These are phyloP conservation scores for Macrocystidia cucumis DNA, from an alignment of 1,284 basidiomycete species.

Conservation along the genomic window DNA sequence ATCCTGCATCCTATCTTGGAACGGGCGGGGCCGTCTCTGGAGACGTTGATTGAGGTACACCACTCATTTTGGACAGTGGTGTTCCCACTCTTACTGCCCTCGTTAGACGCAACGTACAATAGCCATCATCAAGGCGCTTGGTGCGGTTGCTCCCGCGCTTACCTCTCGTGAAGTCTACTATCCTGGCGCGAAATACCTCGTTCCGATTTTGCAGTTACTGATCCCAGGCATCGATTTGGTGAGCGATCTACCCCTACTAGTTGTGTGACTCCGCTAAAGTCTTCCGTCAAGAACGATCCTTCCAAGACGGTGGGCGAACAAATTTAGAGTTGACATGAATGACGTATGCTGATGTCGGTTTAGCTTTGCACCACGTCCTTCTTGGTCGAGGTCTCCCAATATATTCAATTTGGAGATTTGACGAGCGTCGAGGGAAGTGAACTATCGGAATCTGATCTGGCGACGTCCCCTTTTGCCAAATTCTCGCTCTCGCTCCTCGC, in stretches of 20 bases:
- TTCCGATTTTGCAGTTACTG: constrained; percentile 80
- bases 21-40: constrained; percentile 79
- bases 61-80: neutral
- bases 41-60: constrained; percentile 76
- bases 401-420: constrained; percentile 77
- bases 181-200: constrained; percentile 75
- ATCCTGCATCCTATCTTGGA: constrained; percentile 84
- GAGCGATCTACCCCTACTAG: constrained; percentile 15
- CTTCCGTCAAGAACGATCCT: constrained; percentile 68
- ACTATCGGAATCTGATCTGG: too few relatives aligned
- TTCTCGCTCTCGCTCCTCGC: too few relatives aligned
- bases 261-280: constrained; percentile 5
- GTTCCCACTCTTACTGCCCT: constrained; percentile 1
- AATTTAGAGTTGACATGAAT: neutral
- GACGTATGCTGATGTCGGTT: constrained; percentile 7
- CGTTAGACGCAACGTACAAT: constrained; percentile 75
- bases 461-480: too few relatives aligned
- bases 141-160: constrained; percentile 73
- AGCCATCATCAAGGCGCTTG: constrained; percentile 82
- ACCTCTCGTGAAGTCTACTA: constrained; percentile 74
- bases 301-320: constrained; percentile 65
- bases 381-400: constrained; percentile 73
- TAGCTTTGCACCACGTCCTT: constrained; percentile 72
- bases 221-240: constrained; percentile 83
- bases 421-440: constrained; percentile 29